Base-by-base conservation (phyloP, 495 filamentous ascomycete species). In the Antarctomyces pellizariae region DNA sequence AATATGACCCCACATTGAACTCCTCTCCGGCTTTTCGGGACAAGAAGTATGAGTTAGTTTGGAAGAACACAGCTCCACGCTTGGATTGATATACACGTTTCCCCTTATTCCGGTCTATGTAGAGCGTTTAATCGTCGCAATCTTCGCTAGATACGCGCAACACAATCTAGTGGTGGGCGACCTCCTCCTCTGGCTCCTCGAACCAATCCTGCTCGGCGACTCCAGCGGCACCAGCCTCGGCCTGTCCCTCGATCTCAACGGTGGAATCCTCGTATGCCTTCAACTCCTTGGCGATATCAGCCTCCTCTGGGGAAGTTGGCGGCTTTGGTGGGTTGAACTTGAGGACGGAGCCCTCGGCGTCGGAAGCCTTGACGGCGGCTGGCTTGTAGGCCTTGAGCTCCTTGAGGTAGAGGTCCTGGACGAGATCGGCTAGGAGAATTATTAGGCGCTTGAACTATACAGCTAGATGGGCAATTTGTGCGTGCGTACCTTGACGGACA, bases 331-430 rank as follows among this genome's bases (percentile, higher is more conserved):
- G 46, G 36, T 38, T 42, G 66, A 92, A 99, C 48, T 71, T 79
- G 48, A 82, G 77, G 41, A 95, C 86, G 40, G 89, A 75, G 43
- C 75, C 82, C 30, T 82, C 77, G 44, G 80, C 59, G 48, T 93
- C 89, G 33, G 62, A 60, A 26, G 80, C 56, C 57, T 93, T 93
- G 57, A 82, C 41, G 26, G 71, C 61, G 12, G 72, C 54, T 19
- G 75, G 61, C 62, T 93, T 99, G 71, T 84, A 93, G 52, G 66
- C 62, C 50, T 77, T 82, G 40, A 99, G 69, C 51, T 93, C 84
- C 39, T 67, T 67, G 41, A 99, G 72, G 65, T 95, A 99, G 42
- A 99, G 67, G 37, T 93, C 84, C 56, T 91, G 86, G 38, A 99
- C 73, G 36, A 86, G 62, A 54, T 99, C 86, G 57, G 72, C 89